Base-by-base conservation (phyloP, 73 alveolate species). In the Paramecium sonneborni region DNA sequence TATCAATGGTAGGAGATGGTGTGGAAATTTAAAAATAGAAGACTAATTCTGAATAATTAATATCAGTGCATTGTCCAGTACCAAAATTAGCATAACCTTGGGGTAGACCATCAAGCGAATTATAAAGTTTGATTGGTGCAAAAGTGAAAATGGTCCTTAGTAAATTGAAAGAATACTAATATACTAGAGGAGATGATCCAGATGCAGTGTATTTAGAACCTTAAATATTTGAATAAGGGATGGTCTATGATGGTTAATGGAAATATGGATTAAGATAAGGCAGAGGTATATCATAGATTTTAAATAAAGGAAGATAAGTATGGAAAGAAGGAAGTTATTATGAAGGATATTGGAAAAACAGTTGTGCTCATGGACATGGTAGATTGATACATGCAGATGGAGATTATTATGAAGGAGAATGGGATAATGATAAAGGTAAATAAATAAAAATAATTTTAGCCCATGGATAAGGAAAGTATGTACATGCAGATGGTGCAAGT, bases 341-440 rank as follows among this genome's bases (percentile, higher is more conserved):
- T 92, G 97, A 93, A 87, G 98, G 98, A 18, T 92, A 38, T 57
- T 96, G 97, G 96, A 93, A 95, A 35, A 86, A 95, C 55, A 85
- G 95, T 95, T 92, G 90, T 74, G 97, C 95, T 57, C 95, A 96
- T 72, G 98, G 98, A 62, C 85, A 92, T 41, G 98, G 98, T 38
- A 93, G 97, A 93, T 92, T 96, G 21, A 92, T 93, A 34, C 96
- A 93, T 92, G 85, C 93, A 68, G 96, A 93, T 82, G 96, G 95
- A 39, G 96, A 93, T 91, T 79, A 85, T 62, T 93, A 93, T 92
- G 96, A 93, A 84, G 96, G 96, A 21, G 95, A 74, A 39, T 93
- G 96, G 95, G 62, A 92, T 18, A 91, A 93, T 84, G 96, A 93
- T 37, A 93, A 88, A 79, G 87, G 87, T 74, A 15, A 34, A 15